Evolutionary conservation across 176 grass and related monocot species (phyloP).

Genomic region (Oryza meridionalis): DNA sequence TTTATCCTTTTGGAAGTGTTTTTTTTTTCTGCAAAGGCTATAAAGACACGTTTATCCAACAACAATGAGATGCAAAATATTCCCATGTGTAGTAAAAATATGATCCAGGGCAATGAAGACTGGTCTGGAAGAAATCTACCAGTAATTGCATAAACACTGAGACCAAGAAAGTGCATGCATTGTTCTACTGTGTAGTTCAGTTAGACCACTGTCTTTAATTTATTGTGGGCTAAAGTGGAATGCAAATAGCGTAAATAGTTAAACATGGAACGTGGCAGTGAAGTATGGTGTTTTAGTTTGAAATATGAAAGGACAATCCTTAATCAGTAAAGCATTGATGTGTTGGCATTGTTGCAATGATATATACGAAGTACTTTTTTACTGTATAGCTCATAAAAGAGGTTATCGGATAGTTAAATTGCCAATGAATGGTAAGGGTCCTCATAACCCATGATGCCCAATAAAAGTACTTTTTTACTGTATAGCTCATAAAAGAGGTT

Average conservation of each 20-base stretch:
- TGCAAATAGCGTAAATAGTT: constrained; percentile 19
- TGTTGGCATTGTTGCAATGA: background rate
- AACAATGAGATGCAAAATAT: constrained; percentile 22
- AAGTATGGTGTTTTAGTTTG: constrained; percentile 1
- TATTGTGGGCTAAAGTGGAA: constrained; percentile 3
- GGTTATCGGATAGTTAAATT: background rate
- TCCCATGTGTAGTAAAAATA: background rate
- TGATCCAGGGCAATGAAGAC: background rate
- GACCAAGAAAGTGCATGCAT: background rate
- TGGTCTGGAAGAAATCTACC: background rate
- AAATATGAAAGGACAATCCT: background rate
- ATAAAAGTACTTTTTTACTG: background rate
- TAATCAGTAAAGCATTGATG: constrained; percentile 3
- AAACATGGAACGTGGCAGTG: background rate
- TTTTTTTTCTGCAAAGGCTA: background rate
- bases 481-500: background rate
- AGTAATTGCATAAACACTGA: background rate
- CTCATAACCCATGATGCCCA: background rate
- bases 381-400: background rate
- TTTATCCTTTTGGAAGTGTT: constrained; percentile 23
- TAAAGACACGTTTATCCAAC: constrained; percentile 8
- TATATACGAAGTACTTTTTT: background rate
- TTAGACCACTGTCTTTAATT: background rate
- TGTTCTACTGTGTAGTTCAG: background rate
- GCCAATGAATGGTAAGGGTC: background rate